A percentile compares a stretch with the other conserved stretches of the same genome.
Conservation (phyloP, 306 rosid species). For the Amphicarpaea edgeworthii region DNA sequence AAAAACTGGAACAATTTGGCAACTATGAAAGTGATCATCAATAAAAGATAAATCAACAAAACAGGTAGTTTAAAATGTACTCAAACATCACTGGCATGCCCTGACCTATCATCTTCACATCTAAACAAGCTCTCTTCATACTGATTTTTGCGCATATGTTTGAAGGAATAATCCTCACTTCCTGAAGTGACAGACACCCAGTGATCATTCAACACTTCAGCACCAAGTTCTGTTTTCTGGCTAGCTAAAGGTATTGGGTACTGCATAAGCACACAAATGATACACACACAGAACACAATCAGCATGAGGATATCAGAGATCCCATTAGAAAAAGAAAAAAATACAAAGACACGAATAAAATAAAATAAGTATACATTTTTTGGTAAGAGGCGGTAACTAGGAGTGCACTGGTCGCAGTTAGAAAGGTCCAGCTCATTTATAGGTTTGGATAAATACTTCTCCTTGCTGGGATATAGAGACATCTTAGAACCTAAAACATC, state of each 20-base stretch:
- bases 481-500: conserved; percentile 75
- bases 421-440: conserved; percentile 98
- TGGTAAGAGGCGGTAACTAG: conserved; percentile 95
- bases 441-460: conserved; percentile 87
- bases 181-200: conserved; percentile 99
- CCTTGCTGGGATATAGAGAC: conserved; percentile 83
- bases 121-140: conserved; percentile 99
- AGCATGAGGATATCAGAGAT: conserved; percentile 34
- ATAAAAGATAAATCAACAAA: conserved; percentile 7
- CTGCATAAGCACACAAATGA: conserved; percentile 55
- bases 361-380: conserved; percentile 68
- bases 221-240: conserved; percentile 87
- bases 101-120: conserved; percentile 99
- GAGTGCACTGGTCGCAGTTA: conserved; percentile 94
- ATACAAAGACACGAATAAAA: conserved; percentile 29
- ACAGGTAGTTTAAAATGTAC: conserved; percentile 4
- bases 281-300: conserved; percentile 22
- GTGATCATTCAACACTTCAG: conserved; percentile 86
- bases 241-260: conserved; percentile 93
- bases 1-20: conserved; percentile 10
- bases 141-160: conserved; percentile 99
- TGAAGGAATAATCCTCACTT: conserved; percentile 98
- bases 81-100: conserved; percentile 40
- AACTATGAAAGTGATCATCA: conserved; percentile 13
- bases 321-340: conserved; percentile 32